phyloP scores from a whole-genome alignment of 2,329 filamentous ascomycete species.

The Periconia digitata region DNA sequence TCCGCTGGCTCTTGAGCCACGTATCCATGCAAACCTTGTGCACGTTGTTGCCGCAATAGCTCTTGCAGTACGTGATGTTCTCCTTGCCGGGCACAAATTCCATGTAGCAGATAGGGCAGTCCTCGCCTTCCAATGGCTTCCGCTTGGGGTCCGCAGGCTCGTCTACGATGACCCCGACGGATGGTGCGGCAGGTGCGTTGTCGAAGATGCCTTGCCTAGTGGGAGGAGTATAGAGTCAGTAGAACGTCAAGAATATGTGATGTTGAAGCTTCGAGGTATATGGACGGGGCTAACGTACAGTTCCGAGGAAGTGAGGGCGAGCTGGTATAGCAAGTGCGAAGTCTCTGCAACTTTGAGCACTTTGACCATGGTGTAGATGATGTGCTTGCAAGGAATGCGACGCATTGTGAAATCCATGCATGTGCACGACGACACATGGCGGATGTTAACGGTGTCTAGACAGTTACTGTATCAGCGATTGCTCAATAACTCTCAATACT shows the following conservation, averaged over 20 bases:
- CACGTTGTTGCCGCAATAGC: slow-evolving; percentile 61
- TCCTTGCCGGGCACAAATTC: slow-evolving; percentile 41
- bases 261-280: too few relatives aligned
- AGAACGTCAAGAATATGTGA: too few relatives aligned
- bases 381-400: slow-evolving; percentile 60
- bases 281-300: too few relatives aligned
- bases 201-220: slow-evolving; percentile 56
- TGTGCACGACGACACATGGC: slow-evolving; percentile 53
- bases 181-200: slow-evolving; percentile 50
- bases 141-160: slow-evolving; percentile 42
- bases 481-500: background rate
- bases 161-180: slow-evolving; percentile 30
- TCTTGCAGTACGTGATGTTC: slow-evolving; percentile 53
- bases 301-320: slow-evolving; percentile 58
- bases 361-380: slow-evolving; percentile 58
- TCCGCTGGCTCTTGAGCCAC: slow-evolving; percentile 40
- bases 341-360: slow-evolving; percentile 56
- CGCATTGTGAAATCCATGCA: slow-evolving; percentile 55
- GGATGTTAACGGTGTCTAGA: slow-evolving; percentile 46
- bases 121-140: slow-evolving; percentile 57
- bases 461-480: background rate
- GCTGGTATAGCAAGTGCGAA: slow-evolving; percentile 53
- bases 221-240: too few relatives aligned
- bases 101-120: slow-evolving; percentile 63
- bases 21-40: slow-evolving; percentile 56